Percentiles rank a stretch among this genome's conserved stretches.
Evolutionary conservation across 192 early-diverging fungal genomes (phyloP).

Genomic region (Coemansia sp.): DNA sequence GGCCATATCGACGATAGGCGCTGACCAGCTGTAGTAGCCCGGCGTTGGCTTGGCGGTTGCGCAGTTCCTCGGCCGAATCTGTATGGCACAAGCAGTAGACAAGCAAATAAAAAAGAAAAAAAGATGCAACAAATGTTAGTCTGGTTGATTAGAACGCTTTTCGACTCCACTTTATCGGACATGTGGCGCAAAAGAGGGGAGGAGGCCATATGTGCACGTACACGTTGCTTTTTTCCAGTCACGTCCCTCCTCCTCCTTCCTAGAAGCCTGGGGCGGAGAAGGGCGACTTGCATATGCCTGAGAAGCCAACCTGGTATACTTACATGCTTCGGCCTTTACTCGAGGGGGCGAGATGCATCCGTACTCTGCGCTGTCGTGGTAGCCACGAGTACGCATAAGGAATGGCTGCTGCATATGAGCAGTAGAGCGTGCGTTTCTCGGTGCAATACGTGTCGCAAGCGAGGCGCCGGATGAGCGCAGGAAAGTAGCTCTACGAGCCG

Average conservation of each 20-base stretch:
- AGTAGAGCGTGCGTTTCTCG: conserved; percentile 14
- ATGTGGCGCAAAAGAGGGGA: conserved; percentile 8
- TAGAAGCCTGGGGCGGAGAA: not conserved
- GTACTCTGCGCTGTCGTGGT: conserved; percentile 49
- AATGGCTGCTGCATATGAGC: conserved; percentile 15
- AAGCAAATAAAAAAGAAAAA: not conserved
- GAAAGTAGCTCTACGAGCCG: conserved; percentile 30
- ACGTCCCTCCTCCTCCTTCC: not conserved
- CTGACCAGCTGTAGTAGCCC: conserved; percentile 82
- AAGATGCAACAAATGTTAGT: not conserved
- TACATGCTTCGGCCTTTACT: conserved; percentile 31
- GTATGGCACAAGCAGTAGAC: conserved; percentile 3
- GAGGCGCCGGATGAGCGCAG: conserved; percentile 17
- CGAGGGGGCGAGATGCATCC: conserved; percentile 35
- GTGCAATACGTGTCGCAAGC: conserved; percentile 10
- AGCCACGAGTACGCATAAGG: conserved; percentile 21
- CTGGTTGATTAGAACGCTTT: not conserved
- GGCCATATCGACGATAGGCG: conserved; percentile 80
- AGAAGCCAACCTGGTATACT: conserved; percentile 13
- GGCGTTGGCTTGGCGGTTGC: conserved; percentile 81
- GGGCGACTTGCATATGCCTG: not conserved
- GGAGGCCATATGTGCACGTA: not conserved
- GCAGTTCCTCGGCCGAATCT: conserved; percentile 63
- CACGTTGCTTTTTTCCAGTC: not conserved
- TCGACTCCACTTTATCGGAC: not conserved